Evolutionary conservation across 495 filamentous ascomycete genomes (phyloP).

Genomic region (Podospora didyma): DNA sequence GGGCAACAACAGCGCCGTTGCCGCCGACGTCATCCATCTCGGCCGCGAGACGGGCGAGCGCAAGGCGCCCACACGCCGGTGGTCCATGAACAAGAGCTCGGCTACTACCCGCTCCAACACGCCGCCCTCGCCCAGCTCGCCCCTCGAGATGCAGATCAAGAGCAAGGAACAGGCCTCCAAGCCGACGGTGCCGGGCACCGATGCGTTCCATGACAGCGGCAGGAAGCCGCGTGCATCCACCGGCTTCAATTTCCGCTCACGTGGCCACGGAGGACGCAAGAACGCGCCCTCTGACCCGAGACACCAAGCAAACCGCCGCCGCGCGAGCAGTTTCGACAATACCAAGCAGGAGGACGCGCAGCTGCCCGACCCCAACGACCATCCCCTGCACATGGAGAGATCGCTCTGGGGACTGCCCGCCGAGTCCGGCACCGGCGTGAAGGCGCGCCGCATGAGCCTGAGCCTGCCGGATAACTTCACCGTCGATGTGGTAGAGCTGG

Average conservation of each 20-base stretch:
- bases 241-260: constrained; percentile 40
- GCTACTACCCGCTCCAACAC: constrained; percentile 49
- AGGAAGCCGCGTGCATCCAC: constrained; percentile 47
- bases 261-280: constrained; percentile 25
- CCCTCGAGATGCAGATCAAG: constrained; percentile 30
- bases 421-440: constrained; percentile 59
- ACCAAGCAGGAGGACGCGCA: constrained; percentile 16
- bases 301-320: constrained; percentile 18
- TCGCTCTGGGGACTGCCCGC: constrained; percentile 51
- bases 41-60: constrained; percentile 18
- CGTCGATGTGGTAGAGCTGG: constrained; percentile 58
- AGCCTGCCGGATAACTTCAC: constrained; percentile 61
- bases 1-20: constrained; percentile 11
- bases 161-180: constrained; percentile 26
- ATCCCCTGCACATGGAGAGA: constrained; percentile 26
- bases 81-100: constrained; percentile 44
- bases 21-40: constrained; percentile 9
- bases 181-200: constrained; percentile 32
- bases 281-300: constrained; percentile 1
- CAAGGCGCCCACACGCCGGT: constrained; percentile 33
- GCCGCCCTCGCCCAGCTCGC: constrained; percentile 48
- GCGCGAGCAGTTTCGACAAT: constrained; percentile 36
- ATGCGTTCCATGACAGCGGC: constrained; percentile 35
- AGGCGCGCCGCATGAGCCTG: constrained; percentile 59
- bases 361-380: constrained; percentile 8